phyloP scores from a whole-genome alignment of 805 yeast species.

The Wickerhamiella vanderwaltii region DNA sequence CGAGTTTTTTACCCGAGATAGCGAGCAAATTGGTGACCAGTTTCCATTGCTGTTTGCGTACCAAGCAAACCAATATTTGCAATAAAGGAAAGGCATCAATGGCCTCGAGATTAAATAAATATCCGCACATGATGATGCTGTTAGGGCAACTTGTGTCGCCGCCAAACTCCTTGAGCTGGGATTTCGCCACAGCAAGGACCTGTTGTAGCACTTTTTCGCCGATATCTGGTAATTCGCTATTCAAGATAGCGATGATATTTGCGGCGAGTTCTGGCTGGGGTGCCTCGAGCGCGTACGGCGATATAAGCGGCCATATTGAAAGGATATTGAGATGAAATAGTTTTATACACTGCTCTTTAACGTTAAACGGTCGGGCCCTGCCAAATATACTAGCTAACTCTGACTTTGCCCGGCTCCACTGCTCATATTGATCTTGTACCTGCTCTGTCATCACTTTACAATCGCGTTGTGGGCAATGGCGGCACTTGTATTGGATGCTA shows the following conservation, averaged over 20 bases:
- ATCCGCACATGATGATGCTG: slow-evolving; percentile 33
- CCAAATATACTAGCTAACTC: slow-evolving; percentile 39
- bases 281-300: slow-evolving; percentile 38
- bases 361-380: slow-evolving; percentile 35
- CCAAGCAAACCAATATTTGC: slow-evolving; percentile 4
- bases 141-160: slow-evolving; percentile 35
- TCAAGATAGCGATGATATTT: slow-evolving; percentile 41
- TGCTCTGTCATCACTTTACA: slow-evolving; percentile 3
- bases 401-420: slow-evolving; percentile 45
- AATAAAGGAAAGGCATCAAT: not conserved
- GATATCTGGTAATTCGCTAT: slow-evolving; percentile 54
- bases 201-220: slow-evolving; percentile 30
- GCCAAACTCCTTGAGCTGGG: slow-evolving; percentile 3
- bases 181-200: not conserved
- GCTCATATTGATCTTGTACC: slow-evolving; percentile 33
- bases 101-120: not conserved
- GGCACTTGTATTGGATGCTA: slow-evolving; percentile 4
- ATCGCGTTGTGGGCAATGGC: not conserved
- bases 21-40: not conserved
- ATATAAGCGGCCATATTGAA: slow-evolving; percentile 36
- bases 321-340: slow-evolving; percentile 47
- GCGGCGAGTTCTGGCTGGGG: slow-evolving; percentile 45
- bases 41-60: not conserved
- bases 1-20: not conserved
- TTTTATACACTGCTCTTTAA: slow-evolving; percentile 37